Evolutionary conservation across 768 basidiomycete species (phyloP).

Genomic region (Kwoniella dendrophila): DNA sequence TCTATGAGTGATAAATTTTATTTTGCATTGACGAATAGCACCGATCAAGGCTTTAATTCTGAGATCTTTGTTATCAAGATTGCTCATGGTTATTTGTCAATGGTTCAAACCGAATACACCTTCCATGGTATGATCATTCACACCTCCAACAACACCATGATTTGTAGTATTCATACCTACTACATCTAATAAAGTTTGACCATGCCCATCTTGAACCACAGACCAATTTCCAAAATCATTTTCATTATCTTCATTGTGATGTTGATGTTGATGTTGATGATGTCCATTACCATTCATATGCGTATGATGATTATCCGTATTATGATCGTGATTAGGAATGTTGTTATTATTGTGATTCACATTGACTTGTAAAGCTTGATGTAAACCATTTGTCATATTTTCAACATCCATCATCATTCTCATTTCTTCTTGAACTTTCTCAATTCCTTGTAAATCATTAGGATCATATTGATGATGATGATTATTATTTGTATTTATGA

Average conservation of each 20-base stretch:
- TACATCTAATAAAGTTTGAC: conserved; percentile 32
- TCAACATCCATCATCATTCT: conserved; percentile 12
- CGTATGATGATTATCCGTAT: not conserved
- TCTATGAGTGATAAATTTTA: too few species aligned
- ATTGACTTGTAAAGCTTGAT: conserved; percentile 8
- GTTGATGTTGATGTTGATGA: conserved; percentile 12
- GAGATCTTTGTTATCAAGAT: too few species aligned
- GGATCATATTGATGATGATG: not conserved
- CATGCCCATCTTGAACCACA: conserved; percentile 25
- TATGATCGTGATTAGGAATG: conserved; percentile 11
- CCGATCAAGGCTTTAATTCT: too few species aligned
- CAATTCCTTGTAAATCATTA: not conserved
- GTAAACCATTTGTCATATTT: conserved; percentile 9
- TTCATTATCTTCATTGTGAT: conserved; percentile 2
- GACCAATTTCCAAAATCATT: conserved; percentile 18
- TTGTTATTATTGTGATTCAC: too few species aligned
- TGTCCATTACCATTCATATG: conserved; percentile 6
- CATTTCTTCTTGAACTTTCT: not conserved
- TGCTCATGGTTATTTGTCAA: not conserved
- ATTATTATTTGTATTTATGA: too few species aligned
- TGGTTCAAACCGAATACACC: conserved; percentile 16
- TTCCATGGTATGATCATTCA: conserved; percentile 15
- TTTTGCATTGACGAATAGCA: too few species aligned
- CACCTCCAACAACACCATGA: not conserved
- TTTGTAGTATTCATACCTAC: conserved; percentile 9